Evolutionary conservation across 164 flowering plant genomes (phyloP).

Genomic region (Dillenia turbinata): DNA sequence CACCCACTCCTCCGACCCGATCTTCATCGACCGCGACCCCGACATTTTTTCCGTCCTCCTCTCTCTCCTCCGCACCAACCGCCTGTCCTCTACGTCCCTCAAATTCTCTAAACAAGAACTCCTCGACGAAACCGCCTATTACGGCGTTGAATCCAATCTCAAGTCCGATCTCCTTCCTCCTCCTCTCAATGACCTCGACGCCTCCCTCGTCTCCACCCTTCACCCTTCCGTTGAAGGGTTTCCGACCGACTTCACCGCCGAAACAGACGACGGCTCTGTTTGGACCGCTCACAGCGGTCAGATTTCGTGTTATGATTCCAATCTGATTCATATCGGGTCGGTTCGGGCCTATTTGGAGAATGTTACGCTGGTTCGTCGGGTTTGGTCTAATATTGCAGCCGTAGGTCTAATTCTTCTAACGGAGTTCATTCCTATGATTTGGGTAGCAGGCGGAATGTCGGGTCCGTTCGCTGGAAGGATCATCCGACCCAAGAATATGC

Average conservation of each 20-base stretch:
- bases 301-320: constrained; percentile 71
- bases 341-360: constrained; percentile 70
- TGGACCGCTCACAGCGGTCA: constrained; percentile 87
- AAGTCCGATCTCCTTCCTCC: constrained; percentile 57
- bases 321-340: constrained; percentile 46
- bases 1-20: constrained; percentile 25
- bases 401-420: constrained; percentile 48
- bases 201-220: constrained; percentile 52
- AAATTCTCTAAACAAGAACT: constrained; percentile 76
- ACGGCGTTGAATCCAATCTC: constrained; percentile 73
- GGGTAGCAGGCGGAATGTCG: constrained; percentile 45
- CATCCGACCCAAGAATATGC: constrained; percentile 67
- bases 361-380: constrained; percentile 53
- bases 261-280: constrained; percentile 56
- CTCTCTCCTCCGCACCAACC: constrained; percentile 73
- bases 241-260: constrained; percentile 51
- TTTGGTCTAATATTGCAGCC: constrained; percentile 55
- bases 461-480: constrained; percentile 75
- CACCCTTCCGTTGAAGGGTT: constrained; percentile 60
- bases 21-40: constrained; percentile 95
- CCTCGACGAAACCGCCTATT: constrained; percentile 70
- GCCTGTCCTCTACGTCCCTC: constrained; percentile 57
- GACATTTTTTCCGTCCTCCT: constrained; percentile 84
- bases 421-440: constrained; percentile 79
- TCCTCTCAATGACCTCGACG: constrained; percentile 67